Evolutionary conservation across 1,139 yeast species (phyloP), one percentile per base, ranked within the genome.

Genomic region (Yamadazyma spencermartinsiae): DNA sequence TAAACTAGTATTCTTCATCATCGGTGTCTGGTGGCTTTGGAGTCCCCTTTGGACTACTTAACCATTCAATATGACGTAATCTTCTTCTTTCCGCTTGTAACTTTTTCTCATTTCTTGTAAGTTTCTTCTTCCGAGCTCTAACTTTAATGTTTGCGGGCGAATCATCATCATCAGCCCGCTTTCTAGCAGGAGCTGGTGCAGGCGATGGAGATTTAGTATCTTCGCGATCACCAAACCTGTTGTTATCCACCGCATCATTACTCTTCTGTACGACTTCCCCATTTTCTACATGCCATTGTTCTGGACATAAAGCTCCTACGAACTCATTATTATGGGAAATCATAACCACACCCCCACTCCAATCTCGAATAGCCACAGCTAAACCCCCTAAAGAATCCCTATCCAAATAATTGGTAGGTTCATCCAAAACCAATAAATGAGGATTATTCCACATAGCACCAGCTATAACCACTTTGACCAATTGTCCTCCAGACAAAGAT

Each of bases 371-470:
- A 39, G 98, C 98, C 53, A 90, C 80, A 14, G 98, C 98, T 51
- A 92, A 76, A 35, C 98, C 98, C 59, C 98, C 98, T 46, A 92
- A 74, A 19, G 98, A 90, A 61, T 92, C 98, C 72, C 98, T 82
- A 67, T 92, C 98, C 68, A 92, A 76, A 75, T 92, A 92, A 70
- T 92, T 92, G 56, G 98, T 92, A 60, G 98, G 98, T 78, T 92
- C 98, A 67, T 92, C 98, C 50, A 92, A 76, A 31, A 92, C 98
- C 49, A 92, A 79, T 67, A 92, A 78, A 67, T 92, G 98, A n/a
- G 98, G 98, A 61, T 92, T 92, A 68, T 92, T 90, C 98, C 98
- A 92, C 95, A 92, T 92, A 49, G 98, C 98, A 66, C 98, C 98
- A 13, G 98, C 98, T 72, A 92, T 90, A 46, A 92, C 98, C 47